Percentiles rank a stretch among this genome's conserved stretches.
phyloP scores from a whole-genome alignment of 768 basidiomycete genomes.

The Trametes meyenii region DNA sequence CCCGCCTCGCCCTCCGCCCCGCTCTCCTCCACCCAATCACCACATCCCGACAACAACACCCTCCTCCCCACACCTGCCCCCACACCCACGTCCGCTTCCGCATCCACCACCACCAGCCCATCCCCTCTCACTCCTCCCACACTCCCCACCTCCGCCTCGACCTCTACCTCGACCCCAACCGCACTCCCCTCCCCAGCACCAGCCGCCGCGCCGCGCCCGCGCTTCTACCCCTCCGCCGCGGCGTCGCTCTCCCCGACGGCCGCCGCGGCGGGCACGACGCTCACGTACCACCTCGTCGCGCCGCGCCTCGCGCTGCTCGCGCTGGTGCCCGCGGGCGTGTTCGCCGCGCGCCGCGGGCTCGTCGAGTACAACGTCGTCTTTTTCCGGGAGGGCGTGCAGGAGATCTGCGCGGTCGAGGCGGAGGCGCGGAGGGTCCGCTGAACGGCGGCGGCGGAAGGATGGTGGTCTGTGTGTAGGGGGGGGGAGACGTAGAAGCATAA shows the following conservation, averaged over 20 bases:
- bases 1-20: constrained; percentile 1
- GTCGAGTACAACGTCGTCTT: constrained; percentile 88
- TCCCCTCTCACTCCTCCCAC: constrained; percentile 25
- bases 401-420: constrained; percentile 77
- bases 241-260: constrained; percentile 61
- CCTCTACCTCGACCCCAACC: constrained; percentile 9
- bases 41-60: constrained; percentile 16
- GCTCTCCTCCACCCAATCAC: constrained; percentile 7
- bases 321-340: constrained; percentile 71
- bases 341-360: constrained; percentile 70
- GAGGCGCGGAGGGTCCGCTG: constrained; percentile 39
- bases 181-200: constrained; percentile 15
- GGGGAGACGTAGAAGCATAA: not conserved
- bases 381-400: constrained; percentile 80
- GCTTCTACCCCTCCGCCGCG: constrained; percentile 72
- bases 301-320: constrained; percentile 71
- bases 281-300: constrained; percentile 84
- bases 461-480: too few species aligned
- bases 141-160: constrained; percentile 13
- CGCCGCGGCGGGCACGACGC: constrained; percentile 62
- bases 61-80: constrained; percentile 10
- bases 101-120: constrained; percentile 11
- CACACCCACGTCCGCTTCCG: not conserved
- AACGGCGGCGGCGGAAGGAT: not conserved
- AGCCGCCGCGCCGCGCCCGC: constrained; percentile 35